Percentiles rank a stretch among this genome's conserved stretches.
Conservation (phyloP, 2,329 filamentous ascomycete genomes). For the Fusarium pseudoanthophilum region DNA sequence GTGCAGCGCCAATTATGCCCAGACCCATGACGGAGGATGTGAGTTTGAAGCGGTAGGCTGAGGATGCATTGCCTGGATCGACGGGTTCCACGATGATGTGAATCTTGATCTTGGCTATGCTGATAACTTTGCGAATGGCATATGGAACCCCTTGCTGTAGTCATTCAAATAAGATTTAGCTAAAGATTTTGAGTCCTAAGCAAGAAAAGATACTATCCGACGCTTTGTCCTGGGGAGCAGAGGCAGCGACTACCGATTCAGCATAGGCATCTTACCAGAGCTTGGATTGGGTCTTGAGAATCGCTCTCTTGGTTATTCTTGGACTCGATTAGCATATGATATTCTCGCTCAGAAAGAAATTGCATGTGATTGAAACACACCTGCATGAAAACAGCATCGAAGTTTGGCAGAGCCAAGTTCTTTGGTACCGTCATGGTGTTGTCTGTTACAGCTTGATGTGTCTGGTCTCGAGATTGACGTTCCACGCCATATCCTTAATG, state of each 20-base stretch:
- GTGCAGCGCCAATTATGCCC: neutral
- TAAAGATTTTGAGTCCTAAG: too few relatives aligned
- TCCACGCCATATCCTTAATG: fast-evolving
- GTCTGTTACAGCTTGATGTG: fast-evolving
- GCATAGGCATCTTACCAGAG: neutral
- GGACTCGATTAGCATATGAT: too few relatives aligned
- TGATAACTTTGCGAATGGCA: neutral
- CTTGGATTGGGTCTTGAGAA: neutral
- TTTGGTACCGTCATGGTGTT: neutral
- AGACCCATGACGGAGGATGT: neutral
- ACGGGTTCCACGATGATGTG: neutral
- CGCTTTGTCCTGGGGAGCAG: too few relatives aligned
- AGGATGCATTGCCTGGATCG: neutral
- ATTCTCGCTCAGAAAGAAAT: too few relatives aligned
- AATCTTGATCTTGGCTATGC: neutral
- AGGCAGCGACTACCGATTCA: fast-evolving
- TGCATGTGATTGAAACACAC: neutral
- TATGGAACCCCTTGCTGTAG: neutral
- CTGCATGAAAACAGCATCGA: neutral
- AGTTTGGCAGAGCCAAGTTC: neutral
- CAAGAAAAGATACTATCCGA: too few relatives aligned
- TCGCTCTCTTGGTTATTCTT: neutral
- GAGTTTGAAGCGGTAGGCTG: neutral
- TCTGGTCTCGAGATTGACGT: fast-evolving
- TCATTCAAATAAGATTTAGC: fast-evolving